These are phyloP conservation scores for Amaranthus cruentus DNA, from an alignment of 148 eudicot species.

Conservation along the genomic window DNA sequence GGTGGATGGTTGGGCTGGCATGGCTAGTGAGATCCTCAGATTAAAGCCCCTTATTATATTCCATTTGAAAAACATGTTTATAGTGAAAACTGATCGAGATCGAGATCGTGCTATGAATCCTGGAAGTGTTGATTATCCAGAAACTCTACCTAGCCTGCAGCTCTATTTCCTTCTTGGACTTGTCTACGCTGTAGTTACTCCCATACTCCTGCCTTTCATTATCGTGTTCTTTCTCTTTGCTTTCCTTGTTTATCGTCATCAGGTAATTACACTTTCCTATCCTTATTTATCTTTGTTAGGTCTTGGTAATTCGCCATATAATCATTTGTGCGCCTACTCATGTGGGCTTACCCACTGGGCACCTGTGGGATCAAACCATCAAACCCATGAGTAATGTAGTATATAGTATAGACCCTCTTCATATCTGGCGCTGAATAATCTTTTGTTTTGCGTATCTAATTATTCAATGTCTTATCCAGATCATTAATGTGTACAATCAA, in stretches of 20 bases:
- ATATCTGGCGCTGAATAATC: no score
- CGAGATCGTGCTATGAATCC: conserved; percentile 88
- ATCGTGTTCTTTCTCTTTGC: conserved; percentile 84
- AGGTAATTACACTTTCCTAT: conserved; percentile 36
- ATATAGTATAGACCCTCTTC: no score
- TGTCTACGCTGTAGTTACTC: conserved; percentile 94
- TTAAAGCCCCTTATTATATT: conserved; percentile 72
- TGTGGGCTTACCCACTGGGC: no score
- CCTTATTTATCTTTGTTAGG: not conserved
- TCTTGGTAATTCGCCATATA: no score
- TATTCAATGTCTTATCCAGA: conserved; percentile 34
- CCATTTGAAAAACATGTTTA: conserved; percentile 87
- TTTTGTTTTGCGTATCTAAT: conserved; percentile 4
- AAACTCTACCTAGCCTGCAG: conserved; percentile 76
- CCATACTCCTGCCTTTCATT: conserved; percentile 83
- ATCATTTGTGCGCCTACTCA: no score
- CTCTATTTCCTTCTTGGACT: conserved; percentile 87
- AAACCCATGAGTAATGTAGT: no score
- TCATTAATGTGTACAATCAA: conserved; percentile 89
- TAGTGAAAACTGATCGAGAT: conserved; percentile 92
- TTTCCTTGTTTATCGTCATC: conserved; percentile 89
- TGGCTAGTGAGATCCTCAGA: conserved; percentile 86
- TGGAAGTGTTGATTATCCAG: conserved; percentile 72
- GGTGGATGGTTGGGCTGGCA: conserved; percentile 98
- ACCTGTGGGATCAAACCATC: no score